Percentiles rank a stretch among this genome's conserved stretches.
phyloP scores from a whole-genome alignment of 352 stramenopile species.

The Elongisporangium prolatum region DNA sequence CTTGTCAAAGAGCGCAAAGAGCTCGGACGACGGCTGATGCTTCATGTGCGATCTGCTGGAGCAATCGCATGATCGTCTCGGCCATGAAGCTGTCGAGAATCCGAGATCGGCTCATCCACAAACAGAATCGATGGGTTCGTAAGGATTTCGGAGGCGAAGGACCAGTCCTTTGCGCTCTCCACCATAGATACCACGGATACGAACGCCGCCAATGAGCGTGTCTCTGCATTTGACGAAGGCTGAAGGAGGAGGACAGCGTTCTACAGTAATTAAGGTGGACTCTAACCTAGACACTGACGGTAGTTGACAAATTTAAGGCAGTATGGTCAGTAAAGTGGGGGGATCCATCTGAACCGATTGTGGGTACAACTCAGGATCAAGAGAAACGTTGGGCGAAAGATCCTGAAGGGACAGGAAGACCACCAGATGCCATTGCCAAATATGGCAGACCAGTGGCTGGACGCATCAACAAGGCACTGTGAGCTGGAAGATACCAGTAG shows the following conservation, averaged over 20 bases:
- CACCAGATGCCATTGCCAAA: background rate
- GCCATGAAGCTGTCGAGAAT: conserved; percentile 57
- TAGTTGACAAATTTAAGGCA: too few species aligned
- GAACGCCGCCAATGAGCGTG: conserved; percentile 45
- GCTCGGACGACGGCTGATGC: conserved; percentile 71
- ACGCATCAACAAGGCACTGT: background rate
- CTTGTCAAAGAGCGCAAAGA: conserved; percentile 51
- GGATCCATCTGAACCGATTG: background rate
- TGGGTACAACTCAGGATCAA: background rate
- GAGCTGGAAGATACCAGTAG: background rate
- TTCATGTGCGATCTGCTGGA: conserved; percentile 82
- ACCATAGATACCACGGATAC: conserved; percentile 51
- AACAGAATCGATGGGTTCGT: conserved; percentile 76
- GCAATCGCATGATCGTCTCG: conserved; percentile 38
- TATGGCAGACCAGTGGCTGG: background rate
- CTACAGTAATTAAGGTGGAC: too few species aligned
- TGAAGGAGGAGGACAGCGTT: too few species aligned
- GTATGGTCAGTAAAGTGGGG: too few species aligned
- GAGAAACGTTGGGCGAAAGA: background rate
- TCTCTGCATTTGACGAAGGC: conserved; percentile 47
- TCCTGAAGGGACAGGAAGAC: background rate
- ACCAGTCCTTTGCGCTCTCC: conserved; percentile 80
- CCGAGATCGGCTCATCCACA: conserved; percentile 79
- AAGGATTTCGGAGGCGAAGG: conserved; percentile 79
- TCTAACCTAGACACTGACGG: too few species aligned